These are phyloP conservation scores for Ceratocystis destructans DNA, from an alignment of 2,329 filamentous ascomycete genomes.

Conservation along the genomic window DNA sequence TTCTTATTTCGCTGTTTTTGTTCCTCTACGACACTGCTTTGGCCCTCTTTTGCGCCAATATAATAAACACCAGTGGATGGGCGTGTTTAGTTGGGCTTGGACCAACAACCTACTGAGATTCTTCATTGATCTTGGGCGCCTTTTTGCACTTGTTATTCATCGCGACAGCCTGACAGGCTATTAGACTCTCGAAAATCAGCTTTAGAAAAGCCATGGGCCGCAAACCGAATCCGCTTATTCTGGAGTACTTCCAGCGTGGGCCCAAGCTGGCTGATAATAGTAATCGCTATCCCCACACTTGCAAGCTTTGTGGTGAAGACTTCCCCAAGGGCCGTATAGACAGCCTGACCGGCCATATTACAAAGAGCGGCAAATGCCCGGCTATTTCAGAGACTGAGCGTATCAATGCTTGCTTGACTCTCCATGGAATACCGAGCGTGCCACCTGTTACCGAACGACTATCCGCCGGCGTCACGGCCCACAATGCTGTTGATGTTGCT, in stretches of 20 bases:
- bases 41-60: not conserved
- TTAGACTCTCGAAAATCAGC: not conserved
- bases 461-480: constrained; percentile 2
- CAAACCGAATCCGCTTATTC: constrained; percentile 70
- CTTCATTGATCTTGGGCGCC: not conserved
- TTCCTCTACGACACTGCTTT: not conserved
- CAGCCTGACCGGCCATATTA: constrained; percentile 64
- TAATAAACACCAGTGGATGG: not conserved
- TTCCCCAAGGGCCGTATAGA: constrained; percentile 86
- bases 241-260: constrained; percentile 78
- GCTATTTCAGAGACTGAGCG: constrained; percentile 62
- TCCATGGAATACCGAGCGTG: constrained; percentile 51
- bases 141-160: not conserved
- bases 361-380: constrained; percentile 60
- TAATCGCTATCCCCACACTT: constrained; percentile 84
- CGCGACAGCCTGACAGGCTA: not conserved
- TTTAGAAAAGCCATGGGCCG: constrained; percentile 49
- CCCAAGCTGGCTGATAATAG: constrained; percentile 77
- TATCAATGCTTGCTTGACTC: constrained; percentile 57
- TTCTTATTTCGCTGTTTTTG: not conserved
- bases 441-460: constrained; percentile 14
- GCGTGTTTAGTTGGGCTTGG: not conserved
- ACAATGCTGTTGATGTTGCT: constrained; percentile 18
- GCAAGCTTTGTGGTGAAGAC: constrained; percentile 74
- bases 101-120: not conserved